Conservation (phyloP, 1,139 yeast genomes). For the Sugiyamaella grinbergsii region DNA sequence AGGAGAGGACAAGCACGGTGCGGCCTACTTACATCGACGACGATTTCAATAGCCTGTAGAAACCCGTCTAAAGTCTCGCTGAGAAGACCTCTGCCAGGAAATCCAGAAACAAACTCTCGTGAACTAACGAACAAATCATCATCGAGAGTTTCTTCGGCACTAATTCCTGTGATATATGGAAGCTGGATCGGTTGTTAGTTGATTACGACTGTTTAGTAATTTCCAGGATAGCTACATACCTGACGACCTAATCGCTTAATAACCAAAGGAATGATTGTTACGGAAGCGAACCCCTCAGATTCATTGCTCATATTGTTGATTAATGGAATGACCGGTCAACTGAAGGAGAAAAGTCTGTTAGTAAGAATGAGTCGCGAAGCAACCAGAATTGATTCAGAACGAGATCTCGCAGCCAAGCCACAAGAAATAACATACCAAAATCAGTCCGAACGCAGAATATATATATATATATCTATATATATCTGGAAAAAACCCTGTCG, state of each 20-base stretch:
- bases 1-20: conserved; percentile 3
- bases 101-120: conserved; percentile 28
- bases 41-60: conserved; percentile 25
- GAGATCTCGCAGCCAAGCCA: no score
- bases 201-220: no score
- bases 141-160: conserved; percentile 34
- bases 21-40: conserved; percentile 25
- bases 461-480: no score
- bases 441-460: no score
- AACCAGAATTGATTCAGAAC: no score
- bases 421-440: no score
- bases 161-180: conserved; percentile 34
- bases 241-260: conserved; percentile 23
- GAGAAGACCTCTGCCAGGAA: conserved; percentile 32
- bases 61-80: conserved; percentile 33
- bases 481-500: no score
- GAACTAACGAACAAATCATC: conserved; percentile 32
- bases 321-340: background rate
- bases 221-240: no score
- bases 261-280: conserved; percentile 26
- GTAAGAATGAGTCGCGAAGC: no score
- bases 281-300: conserved; percentile 7
- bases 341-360: conserved; percentile 1
- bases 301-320: conserved; percentile 14
- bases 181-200: conserved; percentile 26